Base-by-base conservation (phyloP, 2,329 filamentous ascomycete species). In the Fusarium torreyae region DNA sequence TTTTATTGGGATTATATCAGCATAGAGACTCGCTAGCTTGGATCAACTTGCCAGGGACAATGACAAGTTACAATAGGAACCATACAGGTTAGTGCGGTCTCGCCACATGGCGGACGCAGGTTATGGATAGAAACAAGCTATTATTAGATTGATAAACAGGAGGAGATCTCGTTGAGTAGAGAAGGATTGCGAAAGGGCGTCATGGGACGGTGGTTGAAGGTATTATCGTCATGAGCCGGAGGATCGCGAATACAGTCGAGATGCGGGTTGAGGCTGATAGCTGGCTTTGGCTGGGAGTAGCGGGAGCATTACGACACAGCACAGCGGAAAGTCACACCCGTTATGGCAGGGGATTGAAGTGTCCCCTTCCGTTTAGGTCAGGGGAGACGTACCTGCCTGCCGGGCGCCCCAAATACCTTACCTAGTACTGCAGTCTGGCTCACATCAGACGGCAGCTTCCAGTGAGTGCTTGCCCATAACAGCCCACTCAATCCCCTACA, bases 11-110 rank as follows among this genome's bases (percentile, higher is more conserved):
- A 43, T 20, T 49, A 38, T 22, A 50, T 71, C 46, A 66, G 55
- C 58, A 45, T 24, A 38, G 17, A 40, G 52, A 45, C 49, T 55
- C 13, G 36, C 22, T 26, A 28, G 49, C 28, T 39, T 50, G 43
- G 24, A 44, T n/a, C 20, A 58, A 43, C 22, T 50, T 7, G 56
- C 36, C 34, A 55, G 46, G 18, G 53, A 43, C 39, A 68, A 56
- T 53, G 40, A 64, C 40, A 43, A 33, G 36, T 55, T 50, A 51
- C 54, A 66, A 49, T 64, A 38, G 55, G 52, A 18, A 40, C 49
- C 55, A 38, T 89, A 98, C 94, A 99, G 92, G 80, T 98, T 99
- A 75, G 96, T 99, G 83, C 96, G 92, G 87, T 99, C 96, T 86
- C 96, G 94, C 94, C 94, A 99, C 94, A 97, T 97, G 84, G 88